phyloP scores from a whole-genome alignment of 257 asterid species.

The Nicotiana noctiflora region DNA sequence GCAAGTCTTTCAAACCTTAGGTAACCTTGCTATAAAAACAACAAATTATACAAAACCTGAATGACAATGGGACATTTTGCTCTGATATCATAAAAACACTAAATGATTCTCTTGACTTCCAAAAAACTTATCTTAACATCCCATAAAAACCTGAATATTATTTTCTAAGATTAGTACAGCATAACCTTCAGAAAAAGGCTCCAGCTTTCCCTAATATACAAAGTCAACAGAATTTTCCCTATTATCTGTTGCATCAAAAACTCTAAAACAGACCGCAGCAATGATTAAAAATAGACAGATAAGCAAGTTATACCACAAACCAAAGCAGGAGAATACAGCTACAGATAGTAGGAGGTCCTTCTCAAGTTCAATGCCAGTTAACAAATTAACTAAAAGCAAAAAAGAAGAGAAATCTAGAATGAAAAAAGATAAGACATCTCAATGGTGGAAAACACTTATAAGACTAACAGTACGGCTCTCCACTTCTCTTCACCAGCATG shows the following conservation, averaged over 20 bases:
- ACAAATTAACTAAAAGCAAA: background rate
- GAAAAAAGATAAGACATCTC: background rate
- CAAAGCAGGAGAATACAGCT: background rate
- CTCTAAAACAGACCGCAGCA: background rate
- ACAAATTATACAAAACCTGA: background rate
- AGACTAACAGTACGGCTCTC: background rate
- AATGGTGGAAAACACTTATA: background rate
- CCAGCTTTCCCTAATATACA: background rate
- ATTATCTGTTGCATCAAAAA: background rate
- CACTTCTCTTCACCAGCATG: background rate
- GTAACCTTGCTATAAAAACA: background rate
- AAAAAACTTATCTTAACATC: background rate
- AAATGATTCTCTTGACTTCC: background rate
- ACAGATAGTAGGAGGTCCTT: background rate
- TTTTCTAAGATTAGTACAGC: background rate
- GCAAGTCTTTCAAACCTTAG: background rate
- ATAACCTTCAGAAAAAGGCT: background rate
- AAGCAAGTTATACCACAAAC: background rate
- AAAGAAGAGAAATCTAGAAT: background rate
- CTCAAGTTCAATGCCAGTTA: background rate
- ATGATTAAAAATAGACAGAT: background rate
- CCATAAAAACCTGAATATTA: background rate
- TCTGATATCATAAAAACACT: background rate
- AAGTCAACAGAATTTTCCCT: background rate
- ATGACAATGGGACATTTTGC: background rate